Conservation (phyloP, 306 rosid genomes). For the Lathyrus oleraceus region DNA sequence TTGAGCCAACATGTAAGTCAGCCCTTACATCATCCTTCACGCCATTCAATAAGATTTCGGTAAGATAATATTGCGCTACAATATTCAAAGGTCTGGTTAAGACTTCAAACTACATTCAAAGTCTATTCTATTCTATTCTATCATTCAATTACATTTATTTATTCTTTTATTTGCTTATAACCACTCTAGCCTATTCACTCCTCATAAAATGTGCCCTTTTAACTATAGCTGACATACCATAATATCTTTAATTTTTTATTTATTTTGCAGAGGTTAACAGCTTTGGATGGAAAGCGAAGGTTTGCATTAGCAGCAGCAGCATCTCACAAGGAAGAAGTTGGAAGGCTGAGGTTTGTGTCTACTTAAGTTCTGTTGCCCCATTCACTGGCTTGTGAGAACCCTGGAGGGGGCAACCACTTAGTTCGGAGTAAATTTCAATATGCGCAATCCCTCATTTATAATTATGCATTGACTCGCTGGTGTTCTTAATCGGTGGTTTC, state of each 20-base stretch:
- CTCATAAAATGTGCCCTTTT: neutral
- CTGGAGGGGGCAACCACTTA: conserved; percentile 30
- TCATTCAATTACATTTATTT: too few relatives aligned
- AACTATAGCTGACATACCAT: conserved; percentile 8
- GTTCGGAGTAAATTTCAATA: conserved; percentile 28
- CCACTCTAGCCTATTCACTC: conserved; percentile 8
- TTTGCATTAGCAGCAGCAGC: conserved; percentile 95
- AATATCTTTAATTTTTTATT: neutral
- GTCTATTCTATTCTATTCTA: too few relatives aligned
- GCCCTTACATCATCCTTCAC: neutral
- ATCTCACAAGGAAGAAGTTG: conserved; percentile 95
- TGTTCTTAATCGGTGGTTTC: conserved; percentile 20
- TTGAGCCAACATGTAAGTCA: neutral
- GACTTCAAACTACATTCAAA: neutral
- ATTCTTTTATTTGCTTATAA: neutral
- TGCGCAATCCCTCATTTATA: neutral
- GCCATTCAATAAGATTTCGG: neutral
- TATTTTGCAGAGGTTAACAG: conserved; percentile 76
- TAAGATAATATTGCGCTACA: neutral
- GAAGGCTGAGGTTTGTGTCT: conserved; percentile 70
- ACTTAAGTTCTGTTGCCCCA: conserved; percentile 29
- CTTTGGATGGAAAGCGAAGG: conserved; percentile 93
- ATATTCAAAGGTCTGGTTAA: neutral
- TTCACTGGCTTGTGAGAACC: conserved; percentile 29
- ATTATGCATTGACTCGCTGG: neutral